Evolutionary conservation across 2,329 filamentous ascomycete genomes (phyloP).

Genomic region (Arthrobotrys sphaeroides): DNA sequence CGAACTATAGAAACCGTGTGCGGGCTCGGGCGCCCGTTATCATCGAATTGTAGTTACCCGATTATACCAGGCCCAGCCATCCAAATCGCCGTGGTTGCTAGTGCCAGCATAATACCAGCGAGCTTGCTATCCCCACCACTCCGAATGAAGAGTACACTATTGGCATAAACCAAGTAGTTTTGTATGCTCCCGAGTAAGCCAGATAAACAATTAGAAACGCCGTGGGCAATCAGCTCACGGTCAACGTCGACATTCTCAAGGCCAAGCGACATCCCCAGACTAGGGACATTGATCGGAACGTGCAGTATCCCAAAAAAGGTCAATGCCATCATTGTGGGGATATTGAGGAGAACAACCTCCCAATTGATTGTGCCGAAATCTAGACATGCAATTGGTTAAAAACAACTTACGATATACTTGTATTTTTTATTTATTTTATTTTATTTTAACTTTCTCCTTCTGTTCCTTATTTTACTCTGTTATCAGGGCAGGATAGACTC

Average conservation of each 20-base stretch:
- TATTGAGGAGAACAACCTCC: slow-evolving; percentile 80
- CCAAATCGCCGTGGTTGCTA: slow-evolving; percentile 81
- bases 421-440: no score
- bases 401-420: slow-evolving; percentile 48
- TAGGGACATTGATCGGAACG: slow-evolving; percentile 97
- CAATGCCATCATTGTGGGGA: slow-evolving; percentile 94
- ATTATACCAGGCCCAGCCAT: slow-evolving; percentile 86
- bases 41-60: slow-evolving; percentile 63
- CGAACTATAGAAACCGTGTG: neutral
- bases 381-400: slow-evolving; percentile 62
- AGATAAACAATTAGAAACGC: slow-evolving; percentile 89
- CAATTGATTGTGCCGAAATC: slow-evolving; percentile 84
- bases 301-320: slow-evolving; percentile 98
- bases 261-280: slow-evolving; percentile 85
- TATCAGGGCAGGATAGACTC: slow-evolving; percentile 64
- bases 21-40: no score
- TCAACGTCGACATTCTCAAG: slow-evolving; percentile 94
- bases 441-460: no score
- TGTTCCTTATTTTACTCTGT: no score
- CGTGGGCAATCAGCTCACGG: slow-evolving; percentile 89
- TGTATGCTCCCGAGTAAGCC: slow-evolving; percentile 86
- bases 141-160: slow-evolving; percentile 94
- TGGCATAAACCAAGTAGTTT: slow-evolving; percentile 97
- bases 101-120: slow-evolving; percentile 84
- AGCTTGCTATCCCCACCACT: slow-evolving; percentile 88